phyloP scores from a whole-genome alignment of 2,329 filamentous ascomycete species.

The Alternaria rosae region DNA sequence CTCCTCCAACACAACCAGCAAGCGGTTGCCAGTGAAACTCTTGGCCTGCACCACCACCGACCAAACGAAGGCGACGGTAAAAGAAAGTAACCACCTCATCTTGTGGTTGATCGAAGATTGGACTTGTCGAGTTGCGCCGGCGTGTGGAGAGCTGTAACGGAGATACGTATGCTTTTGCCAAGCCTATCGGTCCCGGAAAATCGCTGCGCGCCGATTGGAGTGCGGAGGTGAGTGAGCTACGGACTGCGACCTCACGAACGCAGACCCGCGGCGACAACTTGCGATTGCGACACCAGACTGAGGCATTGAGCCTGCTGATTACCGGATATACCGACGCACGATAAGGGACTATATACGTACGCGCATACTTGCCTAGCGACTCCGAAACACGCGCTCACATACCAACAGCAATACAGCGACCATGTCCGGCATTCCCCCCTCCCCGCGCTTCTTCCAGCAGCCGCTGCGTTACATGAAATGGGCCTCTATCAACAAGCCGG shows the following conservation, averaged over 20 bases:
- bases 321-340: neutral
- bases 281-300: conserved; percentile 16
- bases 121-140: conserved; percentile 21
- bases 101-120: conserved; percentile 52
- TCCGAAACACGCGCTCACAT: neutral
- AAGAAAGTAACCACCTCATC: conserved; percentile 79
- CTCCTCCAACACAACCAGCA: conserved; percentile 89
- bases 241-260: conserved; percentile 15
- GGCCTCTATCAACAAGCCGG: conserved; percentile 86
- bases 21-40: conserved; percentile 78
- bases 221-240: conserved; percentile 7
- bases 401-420: conserved; percentile 30
- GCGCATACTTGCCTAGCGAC: neutral
- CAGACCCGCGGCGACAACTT: conserved; percentile 2
- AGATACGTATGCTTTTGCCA: conserved; percentile 50
- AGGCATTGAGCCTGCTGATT: conserved; percentile 30
- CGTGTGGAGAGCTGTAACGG: conserved; percentile 26
- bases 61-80: conserved; percentile 69
- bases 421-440: conserved; percentile 63
- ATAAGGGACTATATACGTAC: conserved; percentile 1
- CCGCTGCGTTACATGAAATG: conserved; percentile 88
- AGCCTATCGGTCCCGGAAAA: conserved; percentile 39
- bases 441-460: conserved; percentile 77
- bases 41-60: conserved; percentile 74
- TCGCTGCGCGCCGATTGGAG: conserved; percentile 29